phyloP scores from a whole-genome alignment of 176 grass and related monocot species.

The Neostapfia colusana region DNA sequence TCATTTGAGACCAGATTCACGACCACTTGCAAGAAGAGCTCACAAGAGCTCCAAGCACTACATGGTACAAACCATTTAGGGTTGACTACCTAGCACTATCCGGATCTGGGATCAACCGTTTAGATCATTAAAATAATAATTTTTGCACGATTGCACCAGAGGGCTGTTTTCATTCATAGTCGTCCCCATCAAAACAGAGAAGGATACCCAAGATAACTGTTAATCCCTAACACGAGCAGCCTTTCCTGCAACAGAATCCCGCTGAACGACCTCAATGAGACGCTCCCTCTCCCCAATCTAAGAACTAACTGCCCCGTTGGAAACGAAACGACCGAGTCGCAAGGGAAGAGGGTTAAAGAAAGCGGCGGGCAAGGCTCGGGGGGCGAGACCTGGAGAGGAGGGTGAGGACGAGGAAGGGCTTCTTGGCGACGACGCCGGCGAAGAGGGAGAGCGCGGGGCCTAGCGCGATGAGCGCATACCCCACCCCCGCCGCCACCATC shows the following conservation, averaged over 20 bases:
- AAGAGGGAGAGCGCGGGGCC: conserved; percentile 91
- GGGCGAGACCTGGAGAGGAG: conserved; percentile 73
- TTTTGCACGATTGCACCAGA: too few relatives aligned
- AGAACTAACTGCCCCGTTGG: neutral
- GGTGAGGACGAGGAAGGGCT: conserved; percentile 94
- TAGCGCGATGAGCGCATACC: conserved; percentile 78
- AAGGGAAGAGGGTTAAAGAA: neutral
- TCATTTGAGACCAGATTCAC: conserved; percentile 16
- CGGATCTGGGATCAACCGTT: neutral
- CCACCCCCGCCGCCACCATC: conserved; percentile 78
- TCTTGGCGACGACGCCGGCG: conserved; percentile 67
- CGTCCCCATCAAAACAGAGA: neutral
- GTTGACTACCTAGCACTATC: neutral
- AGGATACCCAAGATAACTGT: neutral
- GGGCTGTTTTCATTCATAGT: too few relatives aligned
- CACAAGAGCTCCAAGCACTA: neutral
- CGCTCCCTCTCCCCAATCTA: neutral
- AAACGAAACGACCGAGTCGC: neutral
- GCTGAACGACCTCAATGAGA: neutral
- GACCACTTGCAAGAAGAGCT: neutral
- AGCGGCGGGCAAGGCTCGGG: neutral
- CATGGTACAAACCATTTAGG: neutral
- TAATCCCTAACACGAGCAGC: conserved; percentile 25
- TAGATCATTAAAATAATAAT: too few relatives aligned
- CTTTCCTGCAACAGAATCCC: neutral